Conservation (phyloP, 768 basidiomycete genomes). For the Mycena crocata region DNA sequence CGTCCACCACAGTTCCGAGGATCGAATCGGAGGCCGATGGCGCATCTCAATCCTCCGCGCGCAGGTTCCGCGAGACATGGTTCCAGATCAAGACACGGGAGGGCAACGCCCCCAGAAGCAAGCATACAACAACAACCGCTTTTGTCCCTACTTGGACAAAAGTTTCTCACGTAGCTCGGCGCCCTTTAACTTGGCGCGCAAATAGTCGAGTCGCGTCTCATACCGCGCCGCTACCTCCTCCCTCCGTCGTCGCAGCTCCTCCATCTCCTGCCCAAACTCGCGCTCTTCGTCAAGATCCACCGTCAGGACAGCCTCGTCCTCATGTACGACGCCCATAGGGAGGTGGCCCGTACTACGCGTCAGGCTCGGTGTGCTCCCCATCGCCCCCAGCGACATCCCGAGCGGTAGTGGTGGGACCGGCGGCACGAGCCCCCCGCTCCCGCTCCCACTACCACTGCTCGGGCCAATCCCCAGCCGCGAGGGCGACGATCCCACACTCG, state of each 20-base stretch:
- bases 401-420: conserved; percentile 38
- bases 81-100: neutral
- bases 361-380: conserved; percentile 54
- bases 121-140: conserved; percentile 9
- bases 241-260: conserved; percentile 75
- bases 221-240: conserved; percentile 81
- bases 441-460: conserved; percentile 32
- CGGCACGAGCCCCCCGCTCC: conserved; percentile 30
- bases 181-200: conserved; percentile 85
- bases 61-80: neutral
- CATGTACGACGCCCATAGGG: conserved; percentile 63
- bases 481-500: conserved; percentile 66
- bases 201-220: conserved; percentile 80
- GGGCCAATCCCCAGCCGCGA: conserved; percentile 31
- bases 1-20: no score
- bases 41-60: neutral
- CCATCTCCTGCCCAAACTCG: conserved; percentile 67
- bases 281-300: conserved; percentile 46
- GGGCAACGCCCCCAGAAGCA: neutral
- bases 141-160: conserved; percentile 48
- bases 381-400: conserved; percentile 28
- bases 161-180: conserved; percentile 88
- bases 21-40: no score
- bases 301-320: conserved; percentile 54
- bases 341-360: conserved; percentile 60